Percentiles rank a stretch among this genome's conserved stretches.
Evolutionary conservation across 768 basidiomycete genomes (phyloP).

Genomic region (Suillus paluster): DNA sequence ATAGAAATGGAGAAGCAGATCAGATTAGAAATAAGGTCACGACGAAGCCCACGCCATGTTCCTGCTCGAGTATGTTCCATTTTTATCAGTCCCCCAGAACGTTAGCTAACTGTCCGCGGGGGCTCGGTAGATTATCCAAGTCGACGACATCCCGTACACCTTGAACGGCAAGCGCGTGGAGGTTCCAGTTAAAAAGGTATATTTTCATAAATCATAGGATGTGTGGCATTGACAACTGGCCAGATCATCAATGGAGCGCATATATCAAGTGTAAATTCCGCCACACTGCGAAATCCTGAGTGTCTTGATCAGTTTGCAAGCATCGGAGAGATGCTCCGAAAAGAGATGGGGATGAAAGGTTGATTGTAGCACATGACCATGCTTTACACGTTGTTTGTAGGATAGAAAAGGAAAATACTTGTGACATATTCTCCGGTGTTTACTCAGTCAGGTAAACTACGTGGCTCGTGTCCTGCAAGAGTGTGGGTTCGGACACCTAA

Average conservation of each 20-base stretch:
- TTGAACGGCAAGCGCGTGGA: slow-evolving; percentile 83
- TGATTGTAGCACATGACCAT: background rate
- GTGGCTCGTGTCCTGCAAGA: background rate
- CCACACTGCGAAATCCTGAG: slow-evolving; percentile 75
- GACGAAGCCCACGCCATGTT: slow-evolving; percentile 76
- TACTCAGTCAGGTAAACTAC: background rate
- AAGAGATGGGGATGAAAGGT: slow-evolving; percentile 40
- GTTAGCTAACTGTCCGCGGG: slow-evolving; percentile 20
- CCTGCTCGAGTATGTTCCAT: slow-evolving; percentile 61
- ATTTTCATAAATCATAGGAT: slow-evolving; percentile 13
- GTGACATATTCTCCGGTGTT: background rate
- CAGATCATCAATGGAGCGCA: slow-evolving; percentile 82
- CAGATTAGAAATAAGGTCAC: slow-evolving; percentile 60
- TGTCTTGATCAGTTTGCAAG: slow-evolving; percentile 65
- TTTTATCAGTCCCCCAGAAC: slow-evolving; percentile 19
- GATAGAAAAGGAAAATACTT: background rate
- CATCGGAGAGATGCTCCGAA: slow-evolving; percentile 54
- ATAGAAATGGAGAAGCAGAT: slow-evolving; percentile 58
- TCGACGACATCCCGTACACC: slow-evolving; percentile 75
- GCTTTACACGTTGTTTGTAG: slow-evolving; percentile 1
- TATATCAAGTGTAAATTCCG: slow-evolving; percentile 67
- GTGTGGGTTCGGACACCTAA: background rate
- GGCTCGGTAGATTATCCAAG: slow-evolving; percentile 63
- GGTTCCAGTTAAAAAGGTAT: slow-evolving; percentile 73
- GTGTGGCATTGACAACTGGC: slow-evolving; percentile 16